These are phyloP conservation scores for Lathyrus tuberosus DNA, from an alignment of 306 rosid species.

Conservation along the genomic window DNA sequence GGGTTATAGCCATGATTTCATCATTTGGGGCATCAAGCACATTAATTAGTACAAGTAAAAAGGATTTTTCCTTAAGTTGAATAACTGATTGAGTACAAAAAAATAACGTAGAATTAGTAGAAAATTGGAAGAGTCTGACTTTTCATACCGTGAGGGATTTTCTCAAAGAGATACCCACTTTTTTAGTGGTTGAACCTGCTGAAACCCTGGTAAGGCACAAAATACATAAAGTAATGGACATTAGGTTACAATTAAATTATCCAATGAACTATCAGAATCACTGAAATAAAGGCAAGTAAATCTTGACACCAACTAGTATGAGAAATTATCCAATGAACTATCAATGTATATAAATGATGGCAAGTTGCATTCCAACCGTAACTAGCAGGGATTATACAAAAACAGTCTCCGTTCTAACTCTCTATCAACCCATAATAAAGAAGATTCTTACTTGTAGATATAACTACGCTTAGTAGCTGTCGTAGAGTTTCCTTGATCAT, in stretches of 20 bases:
- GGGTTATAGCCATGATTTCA: slow-evolving; percentile 14
- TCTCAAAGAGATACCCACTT: slow-evolving; percentile 47
- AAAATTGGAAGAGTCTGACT: slow-evolving; percentile 1
- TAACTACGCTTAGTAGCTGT: slow-evolving; percentile 38
- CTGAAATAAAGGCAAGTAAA: slow-evolving; percentile 9
- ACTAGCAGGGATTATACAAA: background rate
- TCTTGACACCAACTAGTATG: background rate
- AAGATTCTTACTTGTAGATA: slow-evolving; percentile 66
- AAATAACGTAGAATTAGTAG: background rate
- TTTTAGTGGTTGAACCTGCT: slow-evolving; percentile 50
- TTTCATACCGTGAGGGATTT: slow-evolving; percentile 66
- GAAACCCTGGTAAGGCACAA: slow-evolving; percentile 51
- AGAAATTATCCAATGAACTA: background rate
- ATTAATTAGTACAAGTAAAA: slow-evolving; percentile 15
- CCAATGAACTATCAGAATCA: background rate
- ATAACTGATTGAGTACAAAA: slow-evolving; percentile 7
- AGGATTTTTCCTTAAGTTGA: slow-evolving; percentile 7
- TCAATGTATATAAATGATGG: background rate
- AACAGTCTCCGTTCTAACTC: background rate
- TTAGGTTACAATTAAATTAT: slow-evolving; percentile 18
- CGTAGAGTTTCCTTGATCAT: slow-evolving; percentile 50
- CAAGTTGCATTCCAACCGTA: slow-evolving; percentile 6
- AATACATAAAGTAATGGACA: slow-evolving; percentile 20
- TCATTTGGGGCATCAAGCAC: slow-evolving; percentile 10
- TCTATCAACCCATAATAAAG: slow-evolving; percentile 25